Base-by-base conservation (phyloP, 495 filamentous ascomycete genomes). In the Hyaloscypha variabilis region DNA sequence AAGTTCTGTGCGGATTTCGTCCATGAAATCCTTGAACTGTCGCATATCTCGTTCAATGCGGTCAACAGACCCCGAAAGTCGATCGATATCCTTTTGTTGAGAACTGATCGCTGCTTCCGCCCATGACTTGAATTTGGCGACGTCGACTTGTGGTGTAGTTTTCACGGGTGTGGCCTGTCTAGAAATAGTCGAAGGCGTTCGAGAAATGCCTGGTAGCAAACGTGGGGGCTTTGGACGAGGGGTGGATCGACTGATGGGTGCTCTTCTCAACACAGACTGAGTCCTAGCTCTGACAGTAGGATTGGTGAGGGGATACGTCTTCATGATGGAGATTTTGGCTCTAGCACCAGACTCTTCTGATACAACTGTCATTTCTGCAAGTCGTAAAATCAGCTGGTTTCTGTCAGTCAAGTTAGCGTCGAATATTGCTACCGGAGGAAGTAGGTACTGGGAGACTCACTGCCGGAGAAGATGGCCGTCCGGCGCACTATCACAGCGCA, bases 21-120 rank as follows among this genome's bases (percentile, higher is more conserved):
- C 26, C 62, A 73, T 71, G 54, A 71, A 69, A 21, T 64, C 62
- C 50, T 51, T 67, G n/a, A 73, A 64, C 19, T 8, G 11, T 29
- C 51, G 23, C 69, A 73, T 66, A 6, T 67, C 62, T 46, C 30
- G 36, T 28, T 73, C 71, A 8, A 73, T 66, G 10, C 69, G 57
- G 21, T 64, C 62, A 46, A 71, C 34, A 28, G 62, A 50, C n/a
- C 51, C 60, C 28, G 56, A 54, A 14, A 73, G 53, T n/a, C 67
- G 59, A 28, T 68, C 67, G 46, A 73, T 69, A 31, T 69, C 67
- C 39, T 62, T 46, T 62, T 67, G 29, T 39, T 73, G 69, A 25
- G 13, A 25, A 6, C 31, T 42, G 54, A 73, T 69, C 1, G 62
- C 62, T 28, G 53, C 34, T 34, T 67, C 51, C 2, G 68, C 69